Conservation (phyloP, 306 rosid genomes). For the Acacia crassicarpa region DNA sequence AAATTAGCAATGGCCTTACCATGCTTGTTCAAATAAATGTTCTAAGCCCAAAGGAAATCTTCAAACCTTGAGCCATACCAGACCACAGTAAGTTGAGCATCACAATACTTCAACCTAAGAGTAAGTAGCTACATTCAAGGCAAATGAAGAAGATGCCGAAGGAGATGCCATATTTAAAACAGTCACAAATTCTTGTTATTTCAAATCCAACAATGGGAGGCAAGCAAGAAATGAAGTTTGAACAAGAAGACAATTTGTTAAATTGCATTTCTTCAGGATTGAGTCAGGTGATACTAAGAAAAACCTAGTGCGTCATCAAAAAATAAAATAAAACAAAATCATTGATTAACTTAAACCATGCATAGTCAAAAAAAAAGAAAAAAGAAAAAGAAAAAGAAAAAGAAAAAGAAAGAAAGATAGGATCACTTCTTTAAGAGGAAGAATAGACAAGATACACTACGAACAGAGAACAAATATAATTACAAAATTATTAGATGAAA, state of each 20-base stretch:
- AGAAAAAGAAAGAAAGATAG: background rate
- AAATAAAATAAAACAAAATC: background rate
- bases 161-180: background rate
- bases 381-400: background rate
- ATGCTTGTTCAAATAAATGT: constrained; percentile 10
- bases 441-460: background rate
- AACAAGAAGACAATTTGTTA: background rate
- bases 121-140: background rate
- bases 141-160: background rate
- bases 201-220: constrained; percentile 18
- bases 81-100: constrained; percentile 10
- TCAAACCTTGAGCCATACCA: background rate
- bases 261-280: background rate
- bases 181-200: background rate
- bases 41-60: constrained; percentile 1
- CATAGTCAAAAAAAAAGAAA: background rate
- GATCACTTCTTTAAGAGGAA: constrained; percentile 5
- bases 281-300: background rate
- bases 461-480: constrained; percentile 18
- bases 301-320: background rate
- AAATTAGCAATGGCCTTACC: background rate
- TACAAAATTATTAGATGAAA: constrained; percentile 13
- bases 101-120: background rate
- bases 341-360: constrained; percentile 1
- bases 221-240: background rate